Base-by-base conservation (phyloP, 495 filamentous ascomycete genomes). In the Cercophora scortea region DNA sequence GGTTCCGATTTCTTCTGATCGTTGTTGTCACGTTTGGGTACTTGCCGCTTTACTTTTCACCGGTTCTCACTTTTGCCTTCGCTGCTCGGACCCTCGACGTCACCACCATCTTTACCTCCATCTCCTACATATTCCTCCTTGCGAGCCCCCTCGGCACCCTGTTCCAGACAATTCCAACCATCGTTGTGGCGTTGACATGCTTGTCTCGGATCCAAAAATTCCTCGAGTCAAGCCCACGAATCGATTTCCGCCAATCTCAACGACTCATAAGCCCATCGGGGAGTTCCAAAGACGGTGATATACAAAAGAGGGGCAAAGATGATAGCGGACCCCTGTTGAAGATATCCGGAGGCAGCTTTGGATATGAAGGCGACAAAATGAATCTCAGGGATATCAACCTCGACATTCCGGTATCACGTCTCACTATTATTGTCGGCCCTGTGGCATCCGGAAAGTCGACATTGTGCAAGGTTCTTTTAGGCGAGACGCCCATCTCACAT, bases 81-180 rank as follows among this genome's bases (percentile, higher is more conserved):
- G 67, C 74, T 6, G 59, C 60, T 2, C 50, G 52, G 34, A 72
- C 71, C 1, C 61, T 84, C 32, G 73, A 74, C 42, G 73, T 76
- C 4, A 65, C 76, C 2, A 72, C 62, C 40, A 73, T 79, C 1
- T 85, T 80, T 60, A 85, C 83, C 0, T 80, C 83, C 4, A 50
- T 86, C 1, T 80, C 83, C 0, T 78, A 85, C n/a, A 78, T 86
- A 38, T 60, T 77, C 0, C 71, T 88, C 7, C 62, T 88, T 15
- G 67, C 80, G 1, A 68, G 73, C 8, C 84, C 84, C 0, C 66
- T 85, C 1, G 56, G 72, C 6, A 69, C 60, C 3, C 57, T 87
- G n/a, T 79, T 88, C 40, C 78, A 80, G 68, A 68, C 69, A 7
- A 58, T 86, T 6, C 77, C 80, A 48, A 60, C 57, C 7, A 72